Conservation (phyloP, 805 yeast genomes). For the Kodamaea neixiangensis region DNA sequence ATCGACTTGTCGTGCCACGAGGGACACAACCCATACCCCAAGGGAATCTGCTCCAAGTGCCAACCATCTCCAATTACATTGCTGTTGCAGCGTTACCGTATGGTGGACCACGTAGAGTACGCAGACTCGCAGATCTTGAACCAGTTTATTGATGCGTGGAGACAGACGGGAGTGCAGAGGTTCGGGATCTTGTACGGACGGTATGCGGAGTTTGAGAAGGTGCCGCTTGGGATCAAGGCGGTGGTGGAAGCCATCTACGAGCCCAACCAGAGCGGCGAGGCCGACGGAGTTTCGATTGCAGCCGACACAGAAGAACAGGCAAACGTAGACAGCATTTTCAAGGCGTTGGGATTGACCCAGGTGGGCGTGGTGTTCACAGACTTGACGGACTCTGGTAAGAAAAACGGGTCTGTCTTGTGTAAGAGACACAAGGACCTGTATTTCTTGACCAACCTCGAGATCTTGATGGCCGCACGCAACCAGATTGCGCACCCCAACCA, state of each 20-base stretch:
- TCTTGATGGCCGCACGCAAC: constrained; percentile 76
- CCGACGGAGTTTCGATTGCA: constrained; percentile 74
- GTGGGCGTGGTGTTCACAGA: constrained; percentile 92
- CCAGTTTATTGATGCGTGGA: constrained; percentile 88
- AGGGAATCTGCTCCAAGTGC: constrained; percentile 92
- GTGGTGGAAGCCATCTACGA: constrained; percentile 93
- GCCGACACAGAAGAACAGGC: constrained; percentile 55
- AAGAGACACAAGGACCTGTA: constrained; percentile 92
- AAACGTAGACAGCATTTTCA: constrained; percentile 55
- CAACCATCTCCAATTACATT: constrained; percentile 95
- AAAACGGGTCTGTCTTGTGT: constrained; percentile 87
- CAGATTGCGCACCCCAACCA: constrained; percentile 67
- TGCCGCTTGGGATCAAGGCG: constrained; percentile 92
- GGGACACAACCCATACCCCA: constrained; percentile 94
- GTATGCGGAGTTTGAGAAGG: constrained; percentile 74
- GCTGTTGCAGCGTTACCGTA: constrained; percentile 85
- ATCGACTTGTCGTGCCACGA: constrained; percentile 66
- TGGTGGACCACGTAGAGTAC: constrained; percentile 98
- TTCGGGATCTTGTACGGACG: constrained; percentile 82
- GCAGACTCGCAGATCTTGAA: constrained; percentile 73
- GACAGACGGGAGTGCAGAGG: constrained; percentile 84
- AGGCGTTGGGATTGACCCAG: constrained; percentile 59
- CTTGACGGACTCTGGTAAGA: constrained; percentile 79
- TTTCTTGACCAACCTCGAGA: constrained; percentile 86
- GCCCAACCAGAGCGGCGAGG: constrained; percentile 83